Conservation (phyloP, 495 filamentous ascomycete genomes). For the Lepraria neglecta region DNA sequence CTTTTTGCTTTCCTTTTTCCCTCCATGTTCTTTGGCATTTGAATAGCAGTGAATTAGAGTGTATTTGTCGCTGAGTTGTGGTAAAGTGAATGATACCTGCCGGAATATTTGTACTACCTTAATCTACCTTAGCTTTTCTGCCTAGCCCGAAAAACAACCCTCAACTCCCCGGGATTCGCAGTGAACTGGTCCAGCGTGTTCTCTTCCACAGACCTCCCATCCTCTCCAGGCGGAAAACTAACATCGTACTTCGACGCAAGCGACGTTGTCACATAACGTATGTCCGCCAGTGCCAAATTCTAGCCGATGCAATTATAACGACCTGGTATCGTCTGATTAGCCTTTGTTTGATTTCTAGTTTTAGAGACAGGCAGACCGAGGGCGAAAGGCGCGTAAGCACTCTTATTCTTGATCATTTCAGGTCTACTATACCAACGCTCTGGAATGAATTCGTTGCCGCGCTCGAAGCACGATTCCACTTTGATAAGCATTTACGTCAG, state of each 20-base stretch:
- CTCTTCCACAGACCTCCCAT: conserved; percentile 32
- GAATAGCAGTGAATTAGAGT: no score
- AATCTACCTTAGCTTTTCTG: no score
- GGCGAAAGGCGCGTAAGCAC: conserved; percentile 20
- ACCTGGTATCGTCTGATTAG: conserved; percentile 10
- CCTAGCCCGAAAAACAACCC: conserved; percentile 21
- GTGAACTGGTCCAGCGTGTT: conserved; percentile 43
- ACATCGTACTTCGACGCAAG: conserved; percentile 19
- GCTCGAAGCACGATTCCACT: conserved; percentile 1
- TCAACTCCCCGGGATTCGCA: conserved; percentile 29
- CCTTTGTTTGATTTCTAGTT: neutral
- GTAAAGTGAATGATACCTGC: no score
- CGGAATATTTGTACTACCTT: no score
- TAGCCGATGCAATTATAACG: conserved; percentile 31
- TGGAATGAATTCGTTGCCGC: conserved; percentile 14
- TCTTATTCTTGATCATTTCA: conserved; percentile 21
- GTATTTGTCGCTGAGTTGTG: no score
- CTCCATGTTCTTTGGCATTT: no score
- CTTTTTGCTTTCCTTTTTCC: no score
- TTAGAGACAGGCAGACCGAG: conserved; percentile 13
- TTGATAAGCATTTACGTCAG: no score
- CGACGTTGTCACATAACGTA: conserved; percentile 19
- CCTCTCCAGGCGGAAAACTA: conserved; percentile 38
- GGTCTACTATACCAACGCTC: conserved; percentile 21
- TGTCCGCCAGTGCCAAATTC: conserved; percentile 29